Base-by-base conservation (phyloP, 2,329 filamentous ascomycete species). In the Aspergillus pseudoglaucus region DNA sequence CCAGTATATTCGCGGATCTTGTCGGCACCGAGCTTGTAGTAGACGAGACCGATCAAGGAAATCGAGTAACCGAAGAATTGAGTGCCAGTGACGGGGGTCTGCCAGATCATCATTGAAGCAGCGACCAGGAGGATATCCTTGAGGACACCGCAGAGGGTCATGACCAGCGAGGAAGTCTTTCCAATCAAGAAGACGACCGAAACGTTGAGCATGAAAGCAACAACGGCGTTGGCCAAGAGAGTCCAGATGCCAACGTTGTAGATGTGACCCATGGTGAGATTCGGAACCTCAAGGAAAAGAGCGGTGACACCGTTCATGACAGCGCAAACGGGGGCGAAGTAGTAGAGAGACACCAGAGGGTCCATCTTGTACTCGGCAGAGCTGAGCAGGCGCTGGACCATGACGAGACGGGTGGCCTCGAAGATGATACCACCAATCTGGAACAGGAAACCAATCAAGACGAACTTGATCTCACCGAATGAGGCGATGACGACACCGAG, bases 401-500 rank as follows among this genome's bases (percentile, higher is more conserved):
- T 88, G 70, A 90, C 84, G 53, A 93, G 75, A 51, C 88, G 84
- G 52, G 87, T 78, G 40, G 88, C 87, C 73, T 94, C 88, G 62
- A 90, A 91, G 44, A 85, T 66, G 56, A 90, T 87, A 54, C 87
- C 88, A 50, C 78, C 84, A 46, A 85, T 66, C 72, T 93, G 88
- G 70, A 79, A 85, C 30, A 83, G 52, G 67, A 87, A 82, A 42
- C 83, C 83, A 37, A 80, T 60, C 49, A 73, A 57, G 59, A 73
- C 86, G 66, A 98, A 98, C 67, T 90, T 84, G 71, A 98, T 94
- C 76, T 98, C 93, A 62, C 93, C 93, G 54, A 95, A 81, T 1
- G 91, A 95, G 44, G 93, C 93, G 64, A 98, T 89, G 57, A 96
- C 77, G 59, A 97, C 90, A 77, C 93, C 93, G 46, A 97, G 70